Evolutionary conservation across 305 asterid genomes (phyloP).

Genomic region (Plantago coronopus): DNA sequence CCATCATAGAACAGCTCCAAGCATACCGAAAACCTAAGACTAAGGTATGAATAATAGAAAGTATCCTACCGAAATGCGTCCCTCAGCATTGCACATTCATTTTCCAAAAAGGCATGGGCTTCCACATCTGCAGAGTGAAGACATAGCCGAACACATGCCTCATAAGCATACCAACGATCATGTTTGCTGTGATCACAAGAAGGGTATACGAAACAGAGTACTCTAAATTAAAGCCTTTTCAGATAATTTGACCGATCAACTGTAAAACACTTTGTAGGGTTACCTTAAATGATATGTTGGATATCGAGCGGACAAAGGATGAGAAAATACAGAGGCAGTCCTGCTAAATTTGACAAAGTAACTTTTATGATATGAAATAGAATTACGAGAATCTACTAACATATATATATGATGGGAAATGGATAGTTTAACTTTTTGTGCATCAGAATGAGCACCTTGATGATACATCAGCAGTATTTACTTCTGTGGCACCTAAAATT

Average conservation of each 20-base stretch:
- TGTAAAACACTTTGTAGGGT: conserved; percentile 4
- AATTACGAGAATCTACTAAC: conserved; percentile 8
- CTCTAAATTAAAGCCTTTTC: not conserved
- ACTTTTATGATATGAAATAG: not conserved
- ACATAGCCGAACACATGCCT: conserved; percentile 87
- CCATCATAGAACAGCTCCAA: too few species aligned
- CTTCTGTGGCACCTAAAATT: conserved; percentile 27
- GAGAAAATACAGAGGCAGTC: conserved; percentile 40
- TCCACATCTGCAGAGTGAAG: conserved; percentile 80
- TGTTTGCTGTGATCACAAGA: conserved; percentile 64
- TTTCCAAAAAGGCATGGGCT: conserved; percentile 75
- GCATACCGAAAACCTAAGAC: not conserved
- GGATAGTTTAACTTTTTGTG: too few species aligned
- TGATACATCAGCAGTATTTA: conserved; percentile 34
- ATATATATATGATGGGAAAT: not conserved
- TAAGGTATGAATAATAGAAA: conserved; percentile 3
- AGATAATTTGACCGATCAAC: not conserved
- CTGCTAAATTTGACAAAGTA: conserved; percentile 32
- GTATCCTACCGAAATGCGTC: conserved; percentile 70
- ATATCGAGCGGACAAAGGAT: conserved; percentile 43
- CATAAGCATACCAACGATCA: conserved; percentile 66
- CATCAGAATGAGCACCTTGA: conserved; percentile 35
- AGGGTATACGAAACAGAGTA: conserved; percentile 14
- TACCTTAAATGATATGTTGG: conserved; percentile 92
- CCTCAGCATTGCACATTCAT: conserved; percentile 76